Conservation (phyloP, 495 filamentous ascomycete genomes). For the Neurospora sp. region DNA sequence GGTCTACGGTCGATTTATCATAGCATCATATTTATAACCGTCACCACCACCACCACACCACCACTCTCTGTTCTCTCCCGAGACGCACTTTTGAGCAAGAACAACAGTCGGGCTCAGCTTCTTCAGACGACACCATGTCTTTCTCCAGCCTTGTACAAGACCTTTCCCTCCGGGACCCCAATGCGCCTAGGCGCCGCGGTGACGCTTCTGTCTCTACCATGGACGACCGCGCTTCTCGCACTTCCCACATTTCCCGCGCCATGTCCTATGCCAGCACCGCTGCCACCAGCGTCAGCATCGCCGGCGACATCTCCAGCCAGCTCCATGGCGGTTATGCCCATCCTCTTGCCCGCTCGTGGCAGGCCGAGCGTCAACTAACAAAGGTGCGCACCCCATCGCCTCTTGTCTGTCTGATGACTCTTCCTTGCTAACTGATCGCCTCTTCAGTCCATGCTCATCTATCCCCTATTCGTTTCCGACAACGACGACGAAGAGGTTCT, state of each 20-base stretch:
- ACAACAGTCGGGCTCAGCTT: not conserved
- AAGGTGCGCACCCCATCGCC: constrained; percentile 49
- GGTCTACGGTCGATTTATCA: not conserved
- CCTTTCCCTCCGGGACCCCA: constrained; percentile 54
- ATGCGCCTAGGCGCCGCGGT: constrained; percentile 31
- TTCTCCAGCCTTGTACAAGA: constrained; percentile 87
- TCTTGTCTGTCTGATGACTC: not conserved
- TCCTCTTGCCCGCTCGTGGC: constrained; percentile 83
- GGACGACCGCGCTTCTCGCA: constrained; percentile 44
- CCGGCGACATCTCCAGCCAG: constrained; percentile 87
- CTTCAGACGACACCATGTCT: constrained; percentile 52
- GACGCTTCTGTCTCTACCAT: constrained; percentile 41
- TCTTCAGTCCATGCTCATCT: constrained; percentile 87
- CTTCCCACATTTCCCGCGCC: constrained; percentile 61
- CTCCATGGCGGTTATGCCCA: constrained; percentile 92
- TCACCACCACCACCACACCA: not conserved
- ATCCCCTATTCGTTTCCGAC: constrained; percentile 93
- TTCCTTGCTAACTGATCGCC: constrained; percentile 3
- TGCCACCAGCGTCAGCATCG: constrained; percentile 88
- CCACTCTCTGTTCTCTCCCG: not conserved
- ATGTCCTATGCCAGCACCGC: constrained; percentile 77
- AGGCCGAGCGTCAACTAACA: constrained; percentile 91
- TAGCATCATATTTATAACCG: not conserved
- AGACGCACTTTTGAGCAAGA: not conserved
- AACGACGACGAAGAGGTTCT: constrained; percentile 82